phyloP scores from a whole-genome alignment of 257 asterid genomes.

The Solanum raphanifolium region DNA sequence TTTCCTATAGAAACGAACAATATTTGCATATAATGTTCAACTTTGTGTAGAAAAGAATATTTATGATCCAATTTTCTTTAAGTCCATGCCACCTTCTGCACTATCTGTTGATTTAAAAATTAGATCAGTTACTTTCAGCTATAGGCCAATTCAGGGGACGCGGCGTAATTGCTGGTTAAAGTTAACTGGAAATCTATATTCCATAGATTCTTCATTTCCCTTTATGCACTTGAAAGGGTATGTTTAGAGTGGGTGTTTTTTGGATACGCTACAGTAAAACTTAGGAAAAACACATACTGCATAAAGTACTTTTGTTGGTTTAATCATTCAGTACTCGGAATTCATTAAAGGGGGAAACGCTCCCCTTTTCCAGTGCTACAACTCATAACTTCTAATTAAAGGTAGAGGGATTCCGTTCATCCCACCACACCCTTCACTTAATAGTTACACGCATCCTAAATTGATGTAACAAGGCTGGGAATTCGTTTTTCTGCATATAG shows the following conservation, averaged over 20 bases:
- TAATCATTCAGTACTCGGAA: background rate
- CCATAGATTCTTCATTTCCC: background rate
- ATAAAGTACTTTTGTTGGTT: background rate
- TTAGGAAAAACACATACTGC: background rate
- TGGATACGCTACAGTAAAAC: background rate
- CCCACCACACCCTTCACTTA: background rate
- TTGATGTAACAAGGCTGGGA: background rate
- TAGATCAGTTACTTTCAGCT: constrained; percentile 15
- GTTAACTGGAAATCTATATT: background rate
- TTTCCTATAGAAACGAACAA: background rate
- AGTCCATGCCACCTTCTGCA: constrained; percentile 6
- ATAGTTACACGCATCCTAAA: background rate
- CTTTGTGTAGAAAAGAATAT: constrained; percentile 8
- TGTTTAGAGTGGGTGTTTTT: background rate
- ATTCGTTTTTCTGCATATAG: background rate
- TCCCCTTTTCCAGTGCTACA: background rate
- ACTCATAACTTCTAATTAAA: background rate
- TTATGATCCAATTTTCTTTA: background rate
- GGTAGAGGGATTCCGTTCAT: background rate
- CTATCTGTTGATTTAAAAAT: background rate
- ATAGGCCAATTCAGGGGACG: constrained; percentile 16
- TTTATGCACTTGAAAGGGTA: background rate
- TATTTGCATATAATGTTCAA: background rate
- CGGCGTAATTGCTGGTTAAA: constrained; percentile 7
- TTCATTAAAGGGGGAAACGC: background rate